Conservation (phyloP, 1,284 basidiomycete genomes). For the Fomitopsis betulina region DNA sequence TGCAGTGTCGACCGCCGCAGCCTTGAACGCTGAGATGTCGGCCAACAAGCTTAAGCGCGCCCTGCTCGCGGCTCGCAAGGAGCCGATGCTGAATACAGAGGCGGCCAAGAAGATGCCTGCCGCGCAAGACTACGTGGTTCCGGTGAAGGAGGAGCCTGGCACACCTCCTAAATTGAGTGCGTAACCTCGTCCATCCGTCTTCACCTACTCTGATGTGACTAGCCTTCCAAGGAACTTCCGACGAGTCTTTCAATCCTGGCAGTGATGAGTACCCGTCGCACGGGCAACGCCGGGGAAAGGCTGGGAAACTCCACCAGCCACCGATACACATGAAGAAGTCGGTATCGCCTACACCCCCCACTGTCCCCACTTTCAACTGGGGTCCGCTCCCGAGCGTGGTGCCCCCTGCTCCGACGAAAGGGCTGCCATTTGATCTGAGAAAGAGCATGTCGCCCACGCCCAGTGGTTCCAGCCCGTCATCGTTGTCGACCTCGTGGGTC, state of each 20-base stretch:
- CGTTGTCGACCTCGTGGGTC: slow-evolving; percentile 21
- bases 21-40: slow-evolving; percentile 72
- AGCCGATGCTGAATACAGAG: slow-evolving; percentile 61
- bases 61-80: slow-evolving; percentile 53
- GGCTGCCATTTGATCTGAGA: slow-evolving; percentile 24
- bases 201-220: background rate
- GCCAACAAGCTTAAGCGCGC: slow-evolving; percentile 66
- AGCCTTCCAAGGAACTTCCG: background rate
- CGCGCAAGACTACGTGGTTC: slow-evolving; percentile 28
- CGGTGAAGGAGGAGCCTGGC: slow-evolving; percentile 13
- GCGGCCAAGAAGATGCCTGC: slow-evolving; percentile 31
- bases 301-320: slow-evolving; percentile 35
- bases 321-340: slow-evolving; percentile 38
- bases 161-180: background rate
- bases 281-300: slow-evolving; percentile 2
- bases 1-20: slow-evolving; percentile 69
- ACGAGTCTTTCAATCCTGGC: slow-evolving; percentile 1
- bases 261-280: background rate
- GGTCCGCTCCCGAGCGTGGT: slow-evolving; percentile 46
- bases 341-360: slow-evolving; percentile 24
- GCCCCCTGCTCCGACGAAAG: slow-evolving; percentile 30
- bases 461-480: background rate
- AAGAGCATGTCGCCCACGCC: background rate
- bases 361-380: slow-evolving; percentile 51
- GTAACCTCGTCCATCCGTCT: background rate